Percentiles rank a stretch among this genome's conserved stretches.
These are phyloP conservation scores for Populus pruinosa DNA, from an alignment of 345 rosid species.

Conservation along the genomic window DNA sequence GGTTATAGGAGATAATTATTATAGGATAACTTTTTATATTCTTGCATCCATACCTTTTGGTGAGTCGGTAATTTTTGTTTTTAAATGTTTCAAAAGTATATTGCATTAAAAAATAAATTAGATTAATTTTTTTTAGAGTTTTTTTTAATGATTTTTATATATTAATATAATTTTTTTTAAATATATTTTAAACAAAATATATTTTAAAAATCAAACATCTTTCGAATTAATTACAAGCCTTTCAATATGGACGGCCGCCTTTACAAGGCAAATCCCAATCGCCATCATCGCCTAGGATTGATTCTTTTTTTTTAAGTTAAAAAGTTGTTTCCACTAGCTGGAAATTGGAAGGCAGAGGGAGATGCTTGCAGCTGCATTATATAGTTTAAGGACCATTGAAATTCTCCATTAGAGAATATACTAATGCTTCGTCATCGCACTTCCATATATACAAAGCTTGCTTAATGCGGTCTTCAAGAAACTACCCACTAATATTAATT, in stretches of 20 bases:
- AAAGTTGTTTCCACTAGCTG: constrained; percentile 16
- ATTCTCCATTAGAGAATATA: constrained; percentile 31
- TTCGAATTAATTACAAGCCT: neutral
- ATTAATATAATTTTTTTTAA: no score
- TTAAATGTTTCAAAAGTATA: no score
- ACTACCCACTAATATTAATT: neutral
- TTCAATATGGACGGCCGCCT: neutral
- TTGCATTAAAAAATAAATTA: no score
- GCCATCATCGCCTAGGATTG: neutral
- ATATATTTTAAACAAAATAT: no score
- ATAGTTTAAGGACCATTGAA: constrained; percentile 23
- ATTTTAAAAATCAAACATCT: neutral
- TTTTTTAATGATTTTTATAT: no score
- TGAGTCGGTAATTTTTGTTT: no score
- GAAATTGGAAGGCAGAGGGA: constrained; percentile 21
- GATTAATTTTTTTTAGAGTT: no score
- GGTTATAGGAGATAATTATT: neutral
- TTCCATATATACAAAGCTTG: neutral
- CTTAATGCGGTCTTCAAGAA: neutral
- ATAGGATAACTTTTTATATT: neutral
- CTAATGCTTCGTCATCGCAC: constrained; percentile 2
- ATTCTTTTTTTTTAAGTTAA: constrained; percentile 9
- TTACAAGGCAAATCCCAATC: constrained; percentile 10
- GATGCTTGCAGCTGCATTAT: constrained; percentile 21
- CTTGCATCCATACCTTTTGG: neutral